Conservation (phyloP, 2,329 filamentous ascomycete species). For the Cladobotryum protrusum region DNA sequence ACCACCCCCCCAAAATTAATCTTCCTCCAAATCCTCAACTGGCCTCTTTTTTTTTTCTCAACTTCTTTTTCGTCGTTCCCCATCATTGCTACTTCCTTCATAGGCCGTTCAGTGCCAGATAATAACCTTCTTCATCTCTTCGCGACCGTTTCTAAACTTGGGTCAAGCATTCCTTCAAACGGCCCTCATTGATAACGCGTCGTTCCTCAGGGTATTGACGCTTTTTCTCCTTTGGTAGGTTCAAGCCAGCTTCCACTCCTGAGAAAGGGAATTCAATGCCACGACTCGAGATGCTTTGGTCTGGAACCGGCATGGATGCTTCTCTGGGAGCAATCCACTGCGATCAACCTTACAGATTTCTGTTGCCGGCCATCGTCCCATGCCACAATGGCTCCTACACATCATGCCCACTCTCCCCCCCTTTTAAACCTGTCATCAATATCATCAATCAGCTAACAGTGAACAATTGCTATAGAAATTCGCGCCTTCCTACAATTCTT, state of each 20-base stretch:
- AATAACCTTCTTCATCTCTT: constrained; percentile 3
- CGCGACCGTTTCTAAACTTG: constrained; percentile 20
- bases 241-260: constrained; percentile 1
- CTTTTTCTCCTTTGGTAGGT: constrained; percentile 11
- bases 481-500: constrained; percentile 25
- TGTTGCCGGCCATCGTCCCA: background rate
- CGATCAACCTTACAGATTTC: background rate
- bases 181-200: constrained; percentile 12
- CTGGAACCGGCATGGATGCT: no score
- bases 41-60: constrained; percentile 17
- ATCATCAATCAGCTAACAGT: constrained; percentile 16
- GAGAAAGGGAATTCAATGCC: background rate
- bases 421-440: background rate
- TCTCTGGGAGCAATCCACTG: background rate
- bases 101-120: constrained; percentile 14
- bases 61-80: constrained; percentile 19
- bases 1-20: constrained; percentile 20
- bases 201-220: constrained; percentile 6
- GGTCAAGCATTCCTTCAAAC: constrained; percentile 23
- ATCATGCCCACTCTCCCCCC: background rate
- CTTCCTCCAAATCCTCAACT: constrained; percentile 16
- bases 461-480: constrained; percentile 9
- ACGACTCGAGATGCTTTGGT: background rate
- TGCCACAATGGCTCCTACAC: background rate
- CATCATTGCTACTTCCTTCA: constrained; percentile 34